These are phyloP conservation scores for Meyerozyma athensensis DNA, from an alignment of 1,139 yeast species.

Conservation along the genomic window DNA sequence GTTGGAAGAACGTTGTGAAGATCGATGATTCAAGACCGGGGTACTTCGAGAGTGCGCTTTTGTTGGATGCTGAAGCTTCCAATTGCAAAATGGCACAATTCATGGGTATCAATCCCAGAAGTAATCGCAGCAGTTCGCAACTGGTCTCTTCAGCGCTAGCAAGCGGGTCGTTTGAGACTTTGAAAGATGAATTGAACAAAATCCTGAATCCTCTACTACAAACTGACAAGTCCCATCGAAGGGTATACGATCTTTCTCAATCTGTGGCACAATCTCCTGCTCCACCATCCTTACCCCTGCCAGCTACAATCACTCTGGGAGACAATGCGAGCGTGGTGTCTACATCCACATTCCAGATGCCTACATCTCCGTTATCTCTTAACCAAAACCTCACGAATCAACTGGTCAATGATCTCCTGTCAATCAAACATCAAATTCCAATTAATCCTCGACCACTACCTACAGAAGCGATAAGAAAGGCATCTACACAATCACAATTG, in stretches of 20 bases:
- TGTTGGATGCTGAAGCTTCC: conserved; percentile 48
- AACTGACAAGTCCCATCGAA: conserved; percentile 9
- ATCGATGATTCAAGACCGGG: conserved; percentile 65
- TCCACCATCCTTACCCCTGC: conserved; percentile 14
- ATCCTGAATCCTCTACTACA: conserved; percentile 8
- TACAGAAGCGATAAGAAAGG: not conserved
- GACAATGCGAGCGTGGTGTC: conserved; percentile 11
- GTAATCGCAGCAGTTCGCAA: conserved; percentile 15
- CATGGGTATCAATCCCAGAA: conserved; percentile 18
- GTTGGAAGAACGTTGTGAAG: conserved; percentile 41
- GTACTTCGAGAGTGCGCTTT: conserved; percentile 53
- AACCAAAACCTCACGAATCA: conserved; percentile 27
- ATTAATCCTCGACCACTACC: not conserved
- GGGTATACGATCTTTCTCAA: conserved; percentile 19
- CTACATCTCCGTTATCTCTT: conserved; percentile 24
- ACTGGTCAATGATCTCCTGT: not conserved
- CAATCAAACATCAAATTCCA: not conserved
- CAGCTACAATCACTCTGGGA: conserved; percentile 15
- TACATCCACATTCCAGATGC: conserved; percentile 11
- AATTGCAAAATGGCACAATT: conserved; percentile 39
- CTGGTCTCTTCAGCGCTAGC: conserved; percentile 2
- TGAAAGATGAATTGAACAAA: conserved; percentile 14
- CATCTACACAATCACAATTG: not conserved
- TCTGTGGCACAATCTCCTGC: not conserved
- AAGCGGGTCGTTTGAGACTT: conserved; percentile 5